Evolutionary conservation across 2,329 filamentous ascomycete genomes (phyloP).

Genomic region (Hymenoscyphus repandus): DNA sequence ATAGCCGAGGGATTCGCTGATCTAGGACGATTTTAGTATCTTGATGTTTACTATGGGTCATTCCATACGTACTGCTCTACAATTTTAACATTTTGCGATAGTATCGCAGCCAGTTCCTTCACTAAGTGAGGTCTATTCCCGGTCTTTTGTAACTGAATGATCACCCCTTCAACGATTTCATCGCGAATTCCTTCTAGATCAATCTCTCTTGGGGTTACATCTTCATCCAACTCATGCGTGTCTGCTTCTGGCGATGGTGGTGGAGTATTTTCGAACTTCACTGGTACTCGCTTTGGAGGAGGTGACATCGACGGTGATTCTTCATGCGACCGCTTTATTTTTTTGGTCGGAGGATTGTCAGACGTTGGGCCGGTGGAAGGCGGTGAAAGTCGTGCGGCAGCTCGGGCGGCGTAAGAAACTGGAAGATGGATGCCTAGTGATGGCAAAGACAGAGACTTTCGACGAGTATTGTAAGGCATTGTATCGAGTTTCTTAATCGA

Average conservation of each 20-base stretch:
- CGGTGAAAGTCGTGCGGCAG: constrained; percentile 37
- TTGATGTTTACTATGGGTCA: constrained; percentile 11
- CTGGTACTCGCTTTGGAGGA: constrained; percentile 34
- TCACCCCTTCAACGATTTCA: constrained; percentile 88
- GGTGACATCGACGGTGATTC: constrained; percentile 40
- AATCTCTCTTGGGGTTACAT: constrained; percentile 49
- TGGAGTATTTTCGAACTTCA: constrained; percentile 67
- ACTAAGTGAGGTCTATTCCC: constrained; percentile 90
- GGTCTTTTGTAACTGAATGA: constrained; percentile 81
- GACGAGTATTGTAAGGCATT: constrained; percentile 97
- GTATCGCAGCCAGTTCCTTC: constrained; percentile 80
- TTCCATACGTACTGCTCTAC: constrained; percentile 76
- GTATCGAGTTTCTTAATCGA: constrained; percentile 10
- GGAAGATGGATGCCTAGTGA: constrained; percentile 89
- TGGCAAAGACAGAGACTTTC: constrained; percentile 89
- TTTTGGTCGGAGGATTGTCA: constrained; percentile 51
- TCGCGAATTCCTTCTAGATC: constrained; percentile 85
- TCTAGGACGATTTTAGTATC: constrained; percentile 43
- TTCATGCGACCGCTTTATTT: constrained; percentile 73
- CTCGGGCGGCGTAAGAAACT: constrained; percentile 56
- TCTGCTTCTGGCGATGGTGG: constrained; percentile 64
- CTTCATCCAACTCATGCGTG: constrained; percentile 36
- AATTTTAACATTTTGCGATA: constrained; percentile 70
- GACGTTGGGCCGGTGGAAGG: constrained; percentile 28
- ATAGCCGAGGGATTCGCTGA: constrained; percentile 94